These are phyloP conservation scores for Solanum peruvianum DNA, from an alignment of 257 asterid species.

Conservation along the genomic window DNA sequence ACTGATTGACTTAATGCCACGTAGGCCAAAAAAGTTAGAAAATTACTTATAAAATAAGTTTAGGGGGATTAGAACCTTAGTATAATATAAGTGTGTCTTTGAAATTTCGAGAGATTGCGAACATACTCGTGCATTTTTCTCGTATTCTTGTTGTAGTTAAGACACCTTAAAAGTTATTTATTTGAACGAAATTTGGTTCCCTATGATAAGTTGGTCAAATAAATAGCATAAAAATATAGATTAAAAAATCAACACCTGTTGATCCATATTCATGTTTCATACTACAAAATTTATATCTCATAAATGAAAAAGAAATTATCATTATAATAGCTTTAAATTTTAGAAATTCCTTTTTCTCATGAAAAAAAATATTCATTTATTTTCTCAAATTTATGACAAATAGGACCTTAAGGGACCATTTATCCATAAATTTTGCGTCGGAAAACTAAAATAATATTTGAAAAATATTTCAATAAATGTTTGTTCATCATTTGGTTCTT, in stretches of 20 bases:
- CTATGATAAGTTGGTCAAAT: neutral
- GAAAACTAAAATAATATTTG: neutral
- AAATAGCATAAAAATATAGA: neutral
- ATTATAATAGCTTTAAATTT: neutral
- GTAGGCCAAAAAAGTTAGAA: accelerated
- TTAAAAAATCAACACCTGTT: neutral
- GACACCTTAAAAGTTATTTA: neutral
- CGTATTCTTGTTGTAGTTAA: neutral
- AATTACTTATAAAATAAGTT: no score
- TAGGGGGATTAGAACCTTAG: accelerated
- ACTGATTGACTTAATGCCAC: no score
- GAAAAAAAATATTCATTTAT: neutral
- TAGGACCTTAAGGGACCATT: neutral
- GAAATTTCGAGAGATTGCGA: no score
- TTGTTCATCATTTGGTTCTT: neutral
- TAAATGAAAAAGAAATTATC: neutral
- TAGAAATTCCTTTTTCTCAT: neutral
- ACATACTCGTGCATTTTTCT: no score
- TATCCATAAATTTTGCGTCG: neutral
- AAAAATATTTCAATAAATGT: neutral
- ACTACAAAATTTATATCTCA: neutral
- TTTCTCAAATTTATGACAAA: neutral
- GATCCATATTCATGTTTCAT: neutral
- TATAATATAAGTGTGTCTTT: no score
- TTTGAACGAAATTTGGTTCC: neutral